These are phyloP conservation scores for Rhizophlyctis rosea DNA, from an alignment of 192 early-diverging fungal genomes.

Conservation along the genomic window DNA sequence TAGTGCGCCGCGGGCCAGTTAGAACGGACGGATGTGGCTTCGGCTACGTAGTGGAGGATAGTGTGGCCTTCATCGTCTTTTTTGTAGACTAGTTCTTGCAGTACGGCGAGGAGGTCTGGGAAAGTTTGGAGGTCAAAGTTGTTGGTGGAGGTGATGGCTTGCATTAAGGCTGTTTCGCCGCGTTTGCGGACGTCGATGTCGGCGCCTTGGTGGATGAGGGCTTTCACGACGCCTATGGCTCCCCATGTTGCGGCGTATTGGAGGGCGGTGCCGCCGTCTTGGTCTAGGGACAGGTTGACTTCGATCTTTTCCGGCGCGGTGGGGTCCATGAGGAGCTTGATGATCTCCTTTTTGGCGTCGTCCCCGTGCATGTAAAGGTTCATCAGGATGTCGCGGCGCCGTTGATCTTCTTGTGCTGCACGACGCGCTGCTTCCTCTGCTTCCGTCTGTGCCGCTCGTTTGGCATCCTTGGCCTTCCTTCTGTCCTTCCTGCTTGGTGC, in stretches of 20 bases:
- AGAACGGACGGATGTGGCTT: constrained; percentile 53
- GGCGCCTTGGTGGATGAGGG: constrained; percentile 13
- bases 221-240: constrained; percentile 4
- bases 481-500: no score
- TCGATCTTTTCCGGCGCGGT: constrained; percentile 6
- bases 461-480: no score
- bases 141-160: constrained; percentile 77
- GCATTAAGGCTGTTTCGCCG: constrained; percentile 86
- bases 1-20: constrained; percentile 15
- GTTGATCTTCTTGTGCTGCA: no score
- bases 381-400: constrained; percentile 17
- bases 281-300: constrained; percentile 22
- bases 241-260: constrained; percentile 20
- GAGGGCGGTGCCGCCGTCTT: constrained; percentile 10
- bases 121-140: constrained; percentile 79
- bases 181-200: constrained; percentile 1
- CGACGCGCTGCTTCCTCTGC: no score
- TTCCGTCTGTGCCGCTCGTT: no score
- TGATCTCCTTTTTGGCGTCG: constrained; percentile 2
- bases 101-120: constrained; percentile 58
- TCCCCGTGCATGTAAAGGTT: constrained; percentile 18
- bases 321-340: background rate
- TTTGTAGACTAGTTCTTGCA: constrained; percentile 72
- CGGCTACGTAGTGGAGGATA: constrained; percentile 88
- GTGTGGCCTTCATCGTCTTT: constrained; percentile 79